phyloP scores from a whole-genome alignment of 2,329 filamentous ascomycete genomes.

The Paradendryphiella salina region DNA sequence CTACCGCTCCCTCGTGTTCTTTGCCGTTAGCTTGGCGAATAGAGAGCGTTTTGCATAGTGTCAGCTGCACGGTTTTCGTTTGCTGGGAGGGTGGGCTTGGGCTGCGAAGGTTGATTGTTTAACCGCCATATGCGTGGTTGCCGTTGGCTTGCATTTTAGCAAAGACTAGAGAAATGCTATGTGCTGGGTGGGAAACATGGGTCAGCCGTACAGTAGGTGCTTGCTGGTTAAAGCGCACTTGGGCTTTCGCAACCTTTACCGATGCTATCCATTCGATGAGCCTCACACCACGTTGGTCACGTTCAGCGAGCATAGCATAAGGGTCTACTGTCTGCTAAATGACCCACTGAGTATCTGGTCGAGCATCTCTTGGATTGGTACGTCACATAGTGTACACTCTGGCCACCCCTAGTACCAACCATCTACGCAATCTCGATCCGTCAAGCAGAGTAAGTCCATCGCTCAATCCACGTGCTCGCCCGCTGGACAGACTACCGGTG shows the following conservation, averaged over 20 bases:
- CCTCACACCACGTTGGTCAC: neutral
- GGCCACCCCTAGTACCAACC: neutral
- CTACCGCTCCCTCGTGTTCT: neutral
- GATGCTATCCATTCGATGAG: neutral
- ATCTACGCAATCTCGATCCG: slow-evolving; percentile 1
- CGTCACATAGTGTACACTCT: neutral
- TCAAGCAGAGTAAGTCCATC: neutral
- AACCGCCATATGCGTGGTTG: slow-evolving; percentile 4
- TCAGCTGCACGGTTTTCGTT: slow-evolving; percentile 18
- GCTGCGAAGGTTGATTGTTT: slow-evolving; percentile 6
- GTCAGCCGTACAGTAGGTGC: neutral
- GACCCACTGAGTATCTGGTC: too few species aligned
- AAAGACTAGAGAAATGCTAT: slow-evolving; percentile 1
- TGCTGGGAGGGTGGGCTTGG: slow-evolving; percentile 12
- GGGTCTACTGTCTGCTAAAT: neutral
- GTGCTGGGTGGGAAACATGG: neutral
- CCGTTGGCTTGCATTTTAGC: neutral
- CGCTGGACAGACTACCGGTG: neutral
- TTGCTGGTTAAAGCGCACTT: neutral
- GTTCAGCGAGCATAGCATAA: neutral
- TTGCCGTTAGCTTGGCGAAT: slow-evolving; percentile 14
- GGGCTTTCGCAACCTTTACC: neutral
- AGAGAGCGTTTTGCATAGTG: slow-evolving; percentile 6
- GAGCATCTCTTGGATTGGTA: neutral
- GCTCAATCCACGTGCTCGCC: neutral